These are phyloP conservation scores for Rhododendron molle DNA, from an alignment of 148 eudicot genomes.

Conservation along the genomic window DNA sequence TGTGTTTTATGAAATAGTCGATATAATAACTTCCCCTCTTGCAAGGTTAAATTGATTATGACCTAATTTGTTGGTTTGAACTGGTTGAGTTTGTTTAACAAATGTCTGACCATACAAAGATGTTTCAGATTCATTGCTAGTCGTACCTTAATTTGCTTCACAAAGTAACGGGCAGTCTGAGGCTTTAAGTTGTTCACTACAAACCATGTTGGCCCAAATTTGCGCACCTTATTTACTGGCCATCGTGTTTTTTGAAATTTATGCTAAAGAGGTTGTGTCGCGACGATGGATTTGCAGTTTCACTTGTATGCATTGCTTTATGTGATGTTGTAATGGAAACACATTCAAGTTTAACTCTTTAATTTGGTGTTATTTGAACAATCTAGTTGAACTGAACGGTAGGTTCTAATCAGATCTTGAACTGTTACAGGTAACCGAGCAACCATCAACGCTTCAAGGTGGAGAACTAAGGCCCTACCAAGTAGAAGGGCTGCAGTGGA, in stretches of 20 bases:
- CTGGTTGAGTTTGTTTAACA: neutral
- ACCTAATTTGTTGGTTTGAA: neutral
- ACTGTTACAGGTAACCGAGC: conserved; percentile 77
- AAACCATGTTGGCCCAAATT: neutral
- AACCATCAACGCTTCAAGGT: conserved; percentile 95
- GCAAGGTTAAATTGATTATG: neutral
- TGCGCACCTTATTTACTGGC: neutral
- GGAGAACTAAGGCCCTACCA: conserved; percentile 96
- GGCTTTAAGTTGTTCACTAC: neutral
- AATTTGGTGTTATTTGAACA: no score
- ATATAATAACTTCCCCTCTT: neutral
- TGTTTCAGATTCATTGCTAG: neutral
- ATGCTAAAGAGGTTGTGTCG: neutral
- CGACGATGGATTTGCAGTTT: neutral
- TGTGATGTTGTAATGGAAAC: neutral
- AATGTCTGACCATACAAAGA: neutral
- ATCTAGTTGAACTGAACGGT: neutral
- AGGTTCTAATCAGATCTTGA: conserved; percentile 9
- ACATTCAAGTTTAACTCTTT: no score
- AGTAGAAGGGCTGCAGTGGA: conserved; percentile 98
- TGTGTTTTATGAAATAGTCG: no score
- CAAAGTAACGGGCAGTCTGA: neutral
- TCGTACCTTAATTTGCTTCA: neutral
- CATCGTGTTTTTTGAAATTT: neutral
- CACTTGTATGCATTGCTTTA: neutral